Evolutionary conservation across 805 yeast species (phyloP), one percentile per base, ranked within the genome.

Genomic region (Candida peoriensis): DNA sequence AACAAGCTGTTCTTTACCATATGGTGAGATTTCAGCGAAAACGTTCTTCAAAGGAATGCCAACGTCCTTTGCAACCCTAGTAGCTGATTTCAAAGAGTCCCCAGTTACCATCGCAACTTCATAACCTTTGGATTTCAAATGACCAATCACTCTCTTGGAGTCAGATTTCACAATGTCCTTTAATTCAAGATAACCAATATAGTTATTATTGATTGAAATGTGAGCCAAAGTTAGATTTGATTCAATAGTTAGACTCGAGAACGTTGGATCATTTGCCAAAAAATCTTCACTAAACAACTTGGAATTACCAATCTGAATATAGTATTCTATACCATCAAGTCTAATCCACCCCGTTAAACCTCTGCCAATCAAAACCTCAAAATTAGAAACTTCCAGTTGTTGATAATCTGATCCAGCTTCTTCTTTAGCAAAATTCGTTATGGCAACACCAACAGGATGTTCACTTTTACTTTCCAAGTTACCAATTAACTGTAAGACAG

Each of bases 101-200:
- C 99, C 99, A 2, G 96, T 87, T 3, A 93, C 84, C 76, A 93
- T 77, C 7, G 87, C 95, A 9, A 88, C 79, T 8, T 69, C 64
- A 45, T 76, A 73, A 0, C 81, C 80, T 29, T 64, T 60, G 1
- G 53, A 46, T 32, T 60, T 60, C 31, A 93, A 63, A 41, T 74
- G 70, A 18, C 66, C 59, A 12, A 93, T 63, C 0, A 86, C 80
- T 3, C 66, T 69, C 20, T 57, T 60, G 0, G 96, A 76, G 42
- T 84, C 85, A 1, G 70, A 63, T 43, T 85, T 82, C 15, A 88
- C 50, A 10, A 70, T 61, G 58, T 93, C 98, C 5, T 68, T 59
- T 10, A 90, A 60, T 40, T 77, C 81, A 29, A 89, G 50, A 48
- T 61, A 72, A 0, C 97, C 97, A 31, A 71, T 55, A 38, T 75